phyloP scores from a whole-genome alignment of 2,329 filamentous ascomycete species.

The Coniochaeta pulveracea region DNA sequence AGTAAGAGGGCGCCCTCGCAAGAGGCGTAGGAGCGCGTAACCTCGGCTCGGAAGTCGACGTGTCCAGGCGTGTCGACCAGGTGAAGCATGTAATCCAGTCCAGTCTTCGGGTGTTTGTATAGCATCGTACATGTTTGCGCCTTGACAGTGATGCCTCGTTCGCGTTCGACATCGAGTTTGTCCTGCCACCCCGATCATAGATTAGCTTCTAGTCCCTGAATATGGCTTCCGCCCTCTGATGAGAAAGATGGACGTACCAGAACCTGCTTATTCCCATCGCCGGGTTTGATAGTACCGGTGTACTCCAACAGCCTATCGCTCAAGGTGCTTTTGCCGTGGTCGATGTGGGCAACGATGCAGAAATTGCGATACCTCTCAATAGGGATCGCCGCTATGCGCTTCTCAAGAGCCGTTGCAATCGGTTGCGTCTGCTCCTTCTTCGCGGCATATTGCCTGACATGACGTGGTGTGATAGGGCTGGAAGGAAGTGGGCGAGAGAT shows the following conservation, averaged over 20 bases:
- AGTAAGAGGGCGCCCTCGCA: conserved; percentile 87
- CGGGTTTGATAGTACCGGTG: conserved; percentile 82
- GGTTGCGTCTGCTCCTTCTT: conserved; percentile 3
- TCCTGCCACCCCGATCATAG: too few relatives aligned
- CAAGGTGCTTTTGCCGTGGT: conserved; percentile 96
- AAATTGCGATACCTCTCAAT: conserved; percentile 84
- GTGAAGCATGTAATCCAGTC: conserved; percentile 84
- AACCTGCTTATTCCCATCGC: conserved; percentile 80
- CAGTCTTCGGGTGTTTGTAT: conserved; percentile 59
- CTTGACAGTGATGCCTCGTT: conserved; percentile 96
- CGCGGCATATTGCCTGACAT: not conserved
- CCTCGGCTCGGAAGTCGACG: conserved; percentile 94
- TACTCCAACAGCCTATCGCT: conserved; percentile 86
- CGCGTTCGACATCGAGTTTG: conserved; percentile 91
- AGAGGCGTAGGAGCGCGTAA: conserved; percentile 89
- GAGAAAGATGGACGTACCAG: conserved; percentile 29
- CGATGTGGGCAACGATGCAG: conserved; percentile 96
- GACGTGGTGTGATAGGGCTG: too few relatives aligned
- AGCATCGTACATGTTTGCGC: conserved; percentile 98
- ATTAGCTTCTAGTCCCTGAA: too few relatives aligned
- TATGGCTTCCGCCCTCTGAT: too few relatives aligned
- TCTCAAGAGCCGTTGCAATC: conserved; percentile 31
- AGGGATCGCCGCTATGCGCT: conserved; percentile 61
- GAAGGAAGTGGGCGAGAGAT: too few relatives aligned
- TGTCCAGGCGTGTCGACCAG: conserved; percentile 95